Evolutionary conservation across 805 yeast genomes (phyloP).

Genomic region (Candida ortonii): DNA sequence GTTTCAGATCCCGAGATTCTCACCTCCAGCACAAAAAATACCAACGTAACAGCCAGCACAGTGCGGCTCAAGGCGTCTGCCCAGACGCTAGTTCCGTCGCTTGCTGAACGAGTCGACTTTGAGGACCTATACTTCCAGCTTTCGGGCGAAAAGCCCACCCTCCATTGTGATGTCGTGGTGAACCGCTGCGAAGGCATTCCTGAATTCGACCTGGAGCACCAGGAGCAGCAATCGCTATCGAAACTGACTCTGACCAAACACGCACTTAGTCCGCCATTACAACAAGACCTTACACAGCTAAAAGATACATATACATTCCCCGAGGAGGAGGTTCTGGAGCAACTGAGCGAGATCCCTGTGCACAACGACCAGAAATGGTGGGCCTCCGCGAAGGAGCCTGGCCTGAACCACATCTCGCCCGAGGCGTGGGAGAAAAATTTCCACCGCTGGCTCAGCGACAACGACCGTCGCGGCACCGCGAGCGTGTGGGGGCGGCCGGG

Average conservation of each 20-base stretch:
- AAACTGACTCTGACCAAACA: slow-evolving; percentile 1
- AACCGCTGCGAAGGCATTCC: slow-evolving; percentile 4
- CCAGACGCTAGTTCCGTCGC: slow-evolving; percentile 21
- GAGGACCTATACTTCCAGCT: slow-evolving; percentile 4
- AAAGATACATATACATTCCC: slow-evolving; percentile 2
- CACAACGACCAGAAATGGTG: slow-evolving; percentile 14
- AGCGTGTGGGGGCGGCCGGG: too few relatives aligned
- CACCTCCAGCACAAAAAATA: slow-evolving; percentile 8
- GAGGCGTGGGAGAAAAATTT: slow-evolving; percentile 30
- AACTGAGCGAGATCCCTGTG: slow-evolving; percentile 24
- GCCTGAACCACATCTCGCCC: slow-evolving; percentile 25
- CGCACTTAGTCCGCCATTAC: neutral
- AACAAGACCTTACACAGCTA: slow-evolving; percentile 5
- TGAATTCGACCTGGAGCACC: slow-evolving; percentile 1
- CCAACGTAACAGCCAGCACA: slow-evolving; percentile 6
- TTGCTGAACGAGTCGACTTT: slow-evolving; percentile 8
- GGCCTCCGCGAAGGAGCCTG: slow-evolving; percentile 11
- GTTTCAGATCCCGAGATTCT: slow-evolving; percentile 6
- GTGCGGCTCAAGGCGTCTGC: slow-evolving; percentile 18
- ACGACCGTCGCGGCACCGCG: slow-evolving; percentile 22
- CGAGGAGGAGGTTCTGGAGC: slow-evolving; percentile 10
- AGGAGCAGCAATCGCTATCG: neutral
- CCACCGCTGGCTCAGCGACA: slow-evolving; percentile 21
- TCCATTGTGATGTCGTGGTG: neutral
- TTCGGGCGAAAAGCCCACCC: slow-evolving; percentile 5